Evolutionary conservation across 129 eudicot species (phyloP).

Genomic region (Ambrosia trifida): DNA sequence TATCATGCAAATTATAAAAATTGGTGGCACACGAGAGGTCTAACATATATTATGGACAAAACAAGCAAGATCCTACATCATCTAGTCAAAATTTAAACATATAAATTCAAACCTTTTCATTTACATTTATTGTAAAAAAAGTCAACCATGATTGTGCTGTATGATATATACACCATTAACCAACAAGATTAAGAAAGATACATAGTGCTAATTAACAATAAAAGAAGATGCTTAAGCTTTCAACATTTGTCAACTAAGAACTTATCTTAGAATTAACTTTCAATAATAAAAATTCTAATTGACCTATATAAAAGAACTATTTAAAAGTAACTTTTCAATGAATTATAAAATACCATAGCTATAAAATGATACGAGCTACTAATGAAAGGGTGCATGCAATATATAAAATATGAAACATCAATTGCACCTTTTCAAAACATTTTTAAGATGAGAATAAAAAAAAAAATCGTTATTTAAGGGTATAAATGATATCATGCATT

Average conservation of each 20-base stretch:
- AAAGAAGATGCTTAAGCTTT: constrained; percentile 28
- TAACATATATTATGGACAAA: not conserved
- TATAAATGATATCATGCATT: too few relatives aligned
- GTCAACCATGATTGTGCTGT: constrained; percentile 36
- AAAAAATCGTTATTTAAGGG: too few relatives aligned
- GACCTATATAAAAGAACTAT: not conserved
- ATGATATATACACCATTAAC: constrained; percentile 23
- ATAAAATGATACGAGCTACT: not conserved
- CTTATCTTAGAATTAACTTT: not conserved
- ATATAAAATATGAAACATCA: too few relatives aligned
- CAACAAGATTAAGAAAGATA: constrained; percentile 32
- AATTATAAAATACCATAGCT: not conserved
- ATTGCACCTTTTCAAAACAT: too few relatives aligned
- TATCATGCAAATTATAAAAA: constrained; percentile 22
- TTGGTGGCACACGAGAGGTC: constrained; percentile 19
- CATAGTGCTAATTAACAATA: constrained; percentile 29
- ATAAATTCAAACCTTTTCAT: not conserved
- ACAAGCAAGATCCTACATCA: constrained; percentile 20
- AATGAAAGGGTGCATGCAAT: too few relatives aligned
- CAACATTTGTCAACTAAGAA: constrained; percentile 31
- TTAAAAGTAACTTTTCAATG: not conserved
- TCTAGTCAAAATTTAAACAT: constrained; percentile 16
- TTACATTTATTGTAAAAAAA: constrained; percentile 10
- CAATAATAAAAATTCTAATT: not conserved
- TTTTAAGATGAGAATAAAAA: too few relatives aligned